Evolutionary conservation across 306 rosid genomes (phyloP), one percentile per base, ranked within the genome.

Genomic region (Heteromeles arbutifolia): DNA sequence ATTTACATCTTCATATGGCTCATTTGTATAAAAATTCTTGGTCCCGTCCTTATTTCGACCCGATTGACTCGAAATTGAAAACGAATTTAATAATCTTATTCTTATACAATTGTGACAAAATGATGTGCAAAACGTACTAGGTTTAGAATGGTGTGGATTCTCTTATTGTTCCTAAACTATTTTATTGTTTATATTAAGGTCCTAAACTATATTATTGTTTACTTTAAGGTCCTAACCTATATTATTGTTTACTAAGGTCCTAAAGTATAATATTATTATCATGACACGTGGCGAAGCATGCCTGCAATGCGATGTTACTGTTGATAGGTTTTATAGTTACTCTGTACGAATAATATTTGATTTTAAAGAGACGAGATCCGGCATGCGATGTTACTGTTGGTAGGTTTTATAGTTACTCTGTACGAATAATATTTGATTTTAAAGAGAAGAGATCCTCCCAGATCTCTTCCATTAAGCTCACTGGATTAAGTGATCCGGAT

Each of bases 401-500:
- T 41, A 17, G 57, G 57, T 73, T 25, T 59, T 59, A 39, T 18
- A 3, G 77, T 59, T 59, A 43, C 14, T 73, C 0, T 28, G 10
- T 7, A 37, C 9, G 41, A 7, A 37, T 34, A 34, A 34, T 34
- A 34, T 34, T 6, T 34, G 39, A 34, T 34, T 34, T 34, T 32
- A 32, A 32, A 32, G 37, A 1, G 37, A 32, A 32, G 7, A n/a
- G n/a, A n/a, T n/a, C n/a, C n/a, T n/a, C n/a, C n/a, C n/a, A 1
- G 37, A 32, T 32, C 34, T 32, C 6, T 32, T 32, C 2, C 32
- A 4, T 4, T 0, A 31, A 4, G 5, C 4, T 0, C 0, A 31
- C 5, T 0, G 0, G 5, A 32, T 32, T 8, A 32, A 32, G 7
- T 32, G 37, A 5, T 32, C 0, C 8, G 0, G 0, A 32, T 0